These are phyloP conservation scores for Aspergillus baeticus DNA, from an alignment of 495 filamentous ascomycete species.

Conservation along the genomic window DNA sequence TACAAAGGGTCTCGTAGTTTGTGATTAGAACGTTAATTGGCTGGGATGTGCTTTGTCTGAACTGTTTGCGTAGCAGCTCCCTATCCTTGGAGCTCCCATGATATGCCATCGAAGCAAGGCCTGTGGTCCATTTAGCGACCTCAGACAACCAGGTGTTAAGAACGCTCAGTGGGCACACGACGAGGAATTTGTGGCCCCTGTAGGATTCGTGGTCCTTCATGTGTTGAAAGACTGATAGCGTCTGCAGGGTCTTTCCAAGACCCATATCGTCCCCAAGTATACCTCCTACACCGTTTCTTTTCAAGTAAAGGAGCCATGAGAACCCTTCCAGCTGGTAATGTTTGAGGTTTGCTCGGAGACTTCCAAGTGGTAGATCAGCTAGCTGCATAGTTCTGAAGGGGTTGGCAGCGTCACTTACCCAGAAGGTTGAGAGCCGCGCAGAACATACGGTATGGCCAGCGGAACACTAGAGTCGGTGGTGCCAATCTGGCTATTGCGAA, in stretches of 20 bases:
- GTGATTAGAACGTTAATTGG: slow-evolving; percentile 49
- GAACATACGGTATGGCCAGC: background rate
- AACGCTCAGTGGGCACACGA: slow-evolving; percentile 60
- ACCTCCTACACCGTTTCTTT: slow-evolving; percentile 56
- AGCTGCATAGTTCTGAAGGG: background rate
- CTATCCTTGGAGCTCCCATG: slow-evolving; percentile 47
- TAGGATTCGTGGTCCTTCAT: slow-evolving; percentile 36
- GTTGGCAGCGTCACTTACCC: slow-evolving; percentile 28
- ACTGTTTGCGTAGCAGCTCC: slow-evolving; percentile 30
- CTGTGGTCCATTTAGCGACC: slow-evolving; percentile 56
- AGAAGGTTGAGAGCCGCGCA: slow-evolving; percentile 26
- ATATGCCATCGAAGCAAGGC: slow-evolving; percentile 53
- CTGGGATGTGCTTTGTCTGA: background rate
- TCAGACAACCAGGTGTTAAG: slow-evolving; percentile 58
- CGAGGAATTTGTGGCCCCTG: slow-evolving; percentile 45
- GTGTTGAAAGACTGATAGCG: slow-evolving; percentile 55
- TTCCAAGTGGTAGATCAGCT: background rate
- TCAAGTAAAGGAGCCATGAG: slow-evolving; percentile 57
- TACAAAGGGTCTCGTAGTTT: slow-evolving; percentile 59
- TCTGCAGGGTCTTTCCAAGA: slow-evolving; percentile 62
- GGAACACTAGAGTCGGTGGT: background rate
- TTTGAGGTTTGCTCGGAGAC: slow-evolving; percentile 53
- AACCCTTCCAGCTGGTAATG: slow-evolving; percentile 63
- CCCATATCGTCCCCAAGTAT: slow-evolving; percentile 66
- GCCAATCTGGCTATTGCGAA: too few species aligned